A percentile compares a stretch with the other conserved stretches of the same genome.
Conservation (phyloP, 768 basidiomycete species). For the Pisolithus sp. region DNA sequence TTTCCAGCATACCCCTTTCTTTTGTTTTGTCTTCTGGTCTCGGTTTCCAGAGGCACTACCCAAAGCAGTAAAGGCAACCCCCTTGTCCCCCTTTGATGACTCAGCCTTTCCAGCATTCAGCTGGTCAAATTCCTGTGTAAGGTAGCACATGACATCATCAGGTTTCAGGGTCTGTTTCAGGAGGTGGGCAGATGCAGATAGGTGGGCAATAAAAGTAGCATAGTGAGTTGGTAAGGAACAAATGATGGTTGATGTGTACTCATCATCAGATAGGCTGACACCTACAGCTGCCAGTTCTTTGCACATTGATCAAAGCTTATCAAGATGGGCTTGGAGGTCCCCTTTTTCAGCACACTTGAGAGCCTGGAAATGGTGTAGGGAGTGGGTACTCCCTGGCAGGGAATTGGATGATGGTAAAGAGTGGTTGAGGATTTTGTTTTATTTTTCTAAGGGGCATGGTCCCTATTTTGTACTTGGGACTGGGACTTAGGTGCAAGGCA, state of each 20-base stretch:
- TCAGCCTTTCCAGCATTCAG: slow-evolving; percentile 1
- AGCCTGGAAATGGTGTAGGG: no score
- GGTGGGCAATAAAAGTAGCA: slow-evolving; percentile 1
- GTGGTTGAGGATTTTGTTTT: no score
- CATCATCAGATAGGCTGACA: neutral
- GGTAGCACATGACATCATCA: slow-evolving; percentile 16
- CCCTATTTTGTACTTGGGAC: no score
- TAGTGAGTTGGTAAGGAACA: slow-evolving; percentile 3
- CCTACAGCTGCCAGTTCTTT: no score
- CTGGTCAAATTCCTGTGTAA: slow-evolving; percentile 25
- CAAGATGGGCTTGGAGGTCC: no score
- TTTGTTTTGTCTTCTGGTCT: neutral
- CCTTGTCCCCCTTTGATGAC: neutral
- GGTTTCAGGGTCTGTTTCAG: slow-evolving; percentile 5
- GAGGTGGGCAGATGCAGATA: neutral
- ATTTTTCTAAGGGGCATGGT: no score
- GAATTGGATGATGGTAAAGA: no score
- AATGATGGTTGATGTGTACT: slow-evolving; percentile 12
- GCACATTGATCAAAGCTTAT: no score
- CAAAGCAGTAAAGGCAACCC: neutral
- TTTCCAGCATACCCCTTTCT: slow-evolving; percentile 19
- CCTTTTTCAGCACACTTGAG: no score
- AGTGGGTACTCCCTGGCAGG: no score
- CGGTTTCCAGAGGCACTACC: neutral
- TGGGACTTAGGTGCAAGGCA: no score